These are phyloP conservation scores for Blastobotrys capitulatus DNA, from an alignment of 1,139 yeast species.

Conservation along the genomic window DNA sequence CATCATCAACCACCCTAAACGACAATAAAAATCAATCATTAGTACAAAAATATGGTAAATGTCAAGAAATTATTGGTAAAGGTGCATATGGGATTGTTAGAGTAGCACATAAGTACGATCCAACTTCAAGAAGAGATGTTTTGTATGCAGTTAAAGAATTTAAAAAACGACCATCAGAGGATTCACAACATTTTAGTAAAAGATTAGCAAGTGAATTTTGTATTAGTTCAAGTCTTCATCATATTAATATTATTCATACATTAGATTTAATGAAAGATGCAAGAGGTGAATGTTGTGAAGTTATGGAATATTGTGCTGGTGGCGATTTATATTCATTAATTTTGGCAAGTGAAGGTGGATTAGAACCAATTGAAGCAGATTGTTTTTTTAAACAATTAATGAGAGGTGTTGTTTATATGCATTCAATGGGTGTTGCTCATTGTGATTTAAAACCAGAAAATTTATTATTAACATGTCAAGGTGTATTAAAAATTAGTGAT, in stretches of 20 bases:
- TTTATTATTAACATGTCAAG: constrained; percentile 69
- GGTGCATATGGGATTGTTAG: constrained; percentile 87
- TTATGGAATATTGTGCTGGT: constrained; percentile 94
- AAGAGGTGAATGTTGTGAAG: constrained; percentile 90
- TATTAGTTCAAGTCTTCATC: constrained; percentile 74
- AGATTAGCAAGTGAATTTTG: constrained; percentile 81
- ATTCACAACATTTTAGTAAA: constrained; percentile 55
- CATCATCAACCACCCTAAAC: constrained; percentile 28
- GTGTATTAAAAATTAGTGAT: constrained; percentile 83
- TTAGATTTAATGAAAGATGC: constrained; percentile 84
- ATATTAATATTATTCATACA: constrained; percentile 76
- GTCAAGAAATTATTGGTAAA: constrained; percentile 74
- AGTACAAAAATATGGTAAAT: constrained; percentile 68
- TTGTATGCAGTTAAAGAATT: constrained; percentile 83
- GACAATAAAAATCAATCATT: constrained; percentile 32
- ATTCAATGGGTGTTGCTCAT: constrained; percentile 95
- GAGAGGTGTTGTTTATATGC: constrained; percentile 92
- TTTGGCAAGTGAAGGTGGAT: constrained; percentile 68
- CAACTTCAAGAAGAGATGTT: constrained; percentile 40
- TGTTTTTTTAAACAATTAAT: constrained; percentile 91
- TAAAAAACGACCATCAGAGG: constrained; percentile 51
- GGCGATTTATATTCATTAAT: constrained; percentile 89
- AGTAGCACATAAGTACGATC: constrained; percentile 52
- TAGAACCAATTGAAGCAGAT: constrained; percentile 86
- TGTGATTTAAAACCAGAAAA: constrained; percentile 95